Percentiles rank a stretch among this genome's conserved stretches.
phyloP scores from a whole-genome alignment of 2,329 filamentous ascomycete genomes.

The Diaporthe australafricana region DNA sequence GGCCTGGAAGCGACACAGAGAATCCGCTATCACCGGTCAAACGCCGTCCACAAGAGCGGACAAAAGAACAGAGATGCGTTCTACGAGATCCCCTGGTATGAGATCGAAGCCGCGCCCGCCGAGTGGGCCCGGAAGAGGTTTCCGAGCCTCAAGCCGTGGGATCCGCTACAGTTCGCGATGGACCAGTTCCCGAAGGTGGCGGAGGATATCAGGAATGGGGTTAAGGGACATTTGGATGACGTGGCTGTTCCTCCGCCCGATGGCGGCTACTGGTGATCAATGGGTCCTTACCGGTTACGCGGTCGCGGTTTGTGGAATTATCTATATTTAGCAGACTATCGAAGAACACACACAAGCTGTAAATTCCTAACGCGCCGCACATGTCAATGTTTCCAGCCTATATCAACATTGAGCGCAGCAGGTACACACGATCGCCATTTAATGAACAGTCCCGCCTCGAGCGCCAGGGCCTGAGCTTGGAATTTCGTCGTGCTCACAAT shows the following conservation, averaged over 20 bases:
- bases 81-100: slow-evolving; percentile 8
- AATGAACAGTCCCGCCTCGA: background rate
- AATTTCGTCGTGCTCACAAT: too few relatives aligned
- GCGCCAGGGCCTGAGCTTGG: background rate
- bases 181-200: slow-evolving; percentile 11
- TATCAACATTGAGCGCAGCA: background rate
- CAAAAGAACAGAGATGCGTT: slow-evolving; percentile 13
- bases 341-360: background rate
- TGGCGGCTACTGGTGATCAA: background rate
- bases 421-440: background rate
- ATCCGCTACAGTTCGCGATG: background rate
- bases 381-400: background rate
- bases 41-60: slow-evolving; percentile 1
- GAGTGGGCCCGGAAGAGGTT: background rate
- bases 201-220: slow-evolving; percentile 17
- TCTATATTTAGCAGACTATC: background rate
- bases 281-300: background rate
- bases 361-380: background rate
- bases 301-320: background rate
- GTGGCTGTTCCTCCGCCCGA: slow-evolving; percentile 1
- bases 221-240: background rate
- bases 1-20: slow-evolving; percentile 29
- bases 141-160: background rate
- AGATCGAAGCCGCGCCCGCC: background rate
- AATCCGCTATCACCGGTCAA: slow-evolving; percentile 14